Evolutionary conservation across 495 filamentous ascomycete genomes (phyloP), one percentile per base, ranked within the genome.

Genomic region (Tetracladium marchalianum): DNA sequence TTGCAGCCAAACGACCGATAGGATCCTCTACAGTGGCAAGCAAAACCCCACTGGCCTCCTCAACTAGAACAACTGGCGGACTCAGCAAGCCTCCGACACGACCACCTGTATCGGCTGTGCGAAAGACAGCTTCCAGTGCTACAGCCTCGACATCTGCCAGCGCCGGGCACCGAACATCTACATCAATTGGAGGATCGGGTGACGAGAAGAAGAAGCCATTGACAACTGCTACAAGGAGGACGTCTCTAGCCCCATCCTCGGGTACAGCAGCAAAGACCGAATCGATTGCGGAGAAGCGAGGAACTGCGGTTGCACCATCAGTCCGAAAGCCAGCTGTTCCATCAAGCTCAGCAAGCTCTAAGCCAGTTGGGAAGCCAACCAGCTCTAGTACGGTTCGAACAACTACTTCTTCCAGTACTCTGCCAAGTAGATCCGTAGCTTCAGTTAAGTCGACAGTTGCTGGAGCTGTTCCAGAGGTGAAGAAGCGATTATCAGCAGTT

Each of bases 401-500:
- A 38, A 56, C 64, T 7, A 46, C 43, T 6, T 47, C 62, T 24
- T 46, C 59, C 0, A 60, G 58, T 15, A 51, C 58, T 31, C 53
- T 63, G n/a, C 31, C 57, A 16, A 48, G 39, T 36, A 57, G 43
- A 15, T 48, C 69, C 36, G 55, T 62, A 10, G 55, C 62, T 2
- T 52, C 60, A 27, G 44, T 60, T 1, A 62, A 63, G 31, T 51
- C 70, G 6, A 44, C 65, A 18, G 41, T 50, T 39, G 51, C 64
- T 16, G 58, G 66, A 13, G 42, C 63, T 5, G 66, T 60, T 0
- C 51, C 63, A 18, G 72, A 75, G 15, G 60, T 67, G 5, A 75
- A 67, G 59, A 76, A 75, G 57, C 64, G 71, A 11, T 52, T 75
- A 22, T 75, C 73, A 17, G 58, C 59, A 1, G 60, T 43, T 58